Base-by-base conservation (phyloP, 2,329 filamentous ascomycete species). In the Cercospora sojina region DNA sequence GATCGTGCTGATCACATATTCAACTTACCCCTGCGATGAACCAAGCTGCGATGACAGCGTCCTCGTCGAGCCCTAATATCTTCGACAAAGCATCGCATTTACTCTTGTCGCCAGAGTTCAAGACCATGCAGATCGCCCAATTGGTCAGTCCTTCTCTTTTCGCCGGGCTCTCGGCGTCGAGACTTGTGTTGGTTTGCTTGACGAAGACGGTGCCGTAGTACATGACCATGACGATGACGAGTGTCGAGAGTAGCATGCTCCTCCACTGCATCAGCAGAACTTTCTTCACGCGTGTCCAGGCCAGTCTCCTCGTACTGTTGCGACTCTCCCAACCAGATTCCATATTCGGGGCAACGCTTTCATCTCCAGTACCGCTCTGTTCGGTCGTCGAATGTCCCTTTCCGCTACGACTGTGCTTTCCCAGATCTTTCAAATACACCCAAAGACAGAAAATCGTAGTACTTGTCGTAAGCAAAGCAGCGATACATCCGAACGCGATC, bases 161-260 rank as follows among this genome's bases (percentile, higher is more conserved):
- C 27, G 49, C 82, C 55, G 83, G 83, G 35, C 85, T 80, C 2
- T 83, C 82, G 53, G 83, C 84, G 31, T 85, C 80, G 3, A 83
- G 83, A 63, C 75, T 66, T 12, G 88, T 85, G 70, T 87, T 87
- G 77, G 94, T 67, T 68, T 69, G 89, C 76, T 90, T 88, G 49
- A 96, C 88, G 74, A 95, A 96, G 56, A 94, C 84, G 47, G 93
- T 82, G 1, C 91, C 88, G 77, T 95, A 95, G 82, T 93, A 93
- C 70, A 94, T 87, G 64, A 93, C 90, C 75, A 94, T 91, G 65
- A 85, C 83, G 69, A 94, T 85, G 70, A 96, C 93, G 74, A 94
- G 87, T 38, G 93, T 79, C 10, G 93, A 91, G 61, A 96, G 89
- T 29, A 88, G 85, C 66, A 95, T 92, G 43, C 91, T 91, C 71